Evolutionary conservation across 768 basidiomycete genomes (phyloP).

Genomic region (Mrakia blollopis): DNA sequence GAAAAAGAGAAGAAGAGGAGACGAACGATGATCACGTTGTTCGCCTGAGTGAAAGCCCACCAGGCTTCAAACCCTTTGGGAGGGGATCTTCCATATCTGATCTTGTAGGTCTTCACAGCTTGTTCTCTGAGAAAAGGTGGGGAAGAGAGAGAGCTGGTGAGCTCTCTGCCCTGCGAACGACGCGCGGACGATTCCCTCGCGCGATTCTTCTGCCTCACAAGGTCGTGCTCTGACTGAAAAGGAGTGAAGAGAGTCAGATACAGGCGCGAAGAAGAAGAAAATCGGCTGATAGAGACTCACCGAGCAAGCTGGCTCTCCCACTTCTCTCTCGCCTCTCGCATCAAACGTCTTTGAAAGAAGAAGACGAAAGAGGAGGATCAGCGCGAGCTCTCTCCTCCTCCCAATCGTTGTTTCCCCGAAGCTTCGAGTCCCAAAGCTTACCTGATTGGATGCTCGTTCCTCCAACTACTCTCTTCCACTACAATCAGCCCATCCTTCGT

Average conservation of each 20-base stretch:
- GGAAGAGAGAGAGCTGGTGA: too few relatives aligned
- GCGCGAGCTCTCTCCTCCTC: not conserved
- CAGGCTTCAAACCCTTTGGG: constrained; percentile 41
- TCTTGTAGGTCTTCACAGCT: constrained; percentile 38
- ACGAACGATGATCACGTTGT: constrained; percentile 4
- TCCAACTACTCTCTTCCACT: too few relatives aligned
- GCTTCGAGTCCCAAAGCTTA: too few relatives aligned
- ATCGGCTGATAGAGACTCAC: not conserved
- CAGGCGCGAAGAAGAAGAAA: not conserved
- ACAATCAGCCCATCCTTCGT: too few relatives aligned
- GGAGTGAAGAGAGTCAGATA: not conserved
- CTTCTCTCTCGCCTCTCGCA: not conserved
- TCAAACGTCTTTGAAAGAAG: not conserved
- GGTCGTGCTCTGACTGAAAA: not conserved
- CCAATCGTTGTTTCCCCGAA: too few relatives aligned
- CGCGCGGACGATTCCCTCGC: too few relatives aligned
- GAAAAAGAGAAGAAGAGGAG: not conserved
- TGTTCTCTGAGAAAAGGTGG: not conserved
- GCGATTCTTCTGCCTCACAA: too few relatives aligned
- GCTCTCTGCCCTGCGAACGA: too few relatives aligned
- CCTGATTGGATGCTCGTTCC: too few relatives aligned
- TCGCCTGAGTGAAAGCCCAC: constrained; percentile 35
- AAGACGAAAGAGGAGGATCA: not conserved
- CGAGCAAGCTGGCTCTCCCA: not conserved
- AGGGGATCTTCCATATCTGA: constrained; percentile 34